These are phyloP conservation scores for Talaromyces rugulosus DNA, from an alignment of 2,329 filamentous ascomycete genomes.

Conservation along the genomic window DNA sequence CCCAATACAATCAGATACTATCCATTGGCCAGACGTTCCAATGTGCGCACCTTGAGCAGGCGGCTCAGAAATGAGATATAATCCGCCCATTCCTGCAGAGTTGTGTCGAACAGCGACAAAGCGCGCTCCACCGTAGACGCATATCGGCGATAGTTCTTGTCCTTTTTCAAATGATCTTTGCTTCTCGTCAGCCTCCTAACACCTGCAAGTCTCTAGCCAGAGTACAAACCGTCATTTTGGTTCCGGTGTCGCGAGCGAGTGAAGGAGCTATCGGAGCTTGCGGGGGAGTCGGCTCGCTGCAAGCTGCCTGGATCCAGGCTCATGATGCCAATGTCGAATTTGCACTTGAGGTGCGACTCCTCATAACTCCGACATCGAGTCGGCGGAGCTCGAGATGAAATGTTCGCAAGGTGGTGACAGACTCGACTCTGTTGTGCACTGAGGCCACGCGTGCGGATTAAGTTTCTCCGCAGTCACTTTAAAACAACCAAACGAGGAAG, in stretches of 20 bases:
- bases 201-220: neutral
- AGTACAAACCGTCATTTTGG: slow-evolving; percentile 64
- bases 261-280: slow-evolving; percentile 78
- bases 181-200: neutral
- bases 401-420: slow-evolving; percentile 9
- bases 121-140: slow-evolving; percentile 82
- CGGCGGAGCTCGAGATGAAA: neutral
- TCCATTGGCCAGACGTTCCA: slow-evolving; percentile 10
- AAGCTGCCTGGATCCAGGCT: slow-evolving; percentile 40
- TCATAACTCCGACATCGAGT: slow-evolving; percentile 29
- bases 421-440: slow-evolving; percentile 16
- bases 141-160: slow-evolving; percentile 79
- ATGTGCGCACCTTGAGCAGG: slow-evolving; percentile 67
- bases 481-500: slow-evolving; percentile 9
- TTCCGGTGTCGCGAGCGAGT: slow-evolving; percentile 71
- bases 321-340: slow-evolving; percentile 33
- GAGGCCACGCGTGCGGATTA: slow-evolving; percentile 20
- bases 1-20: slow-evolving; percentile 2
- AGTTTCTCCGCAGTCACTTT: slow-evolving; percentile 12
- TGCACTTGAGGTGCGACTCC: slow-evolving; percentile 21
- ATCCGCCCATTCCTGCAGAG: slow-evolving; percentile 97
- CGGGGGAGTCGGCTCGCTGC: slow-evolving; percentile 58
- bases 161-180: slow-evolving; percentile 46
- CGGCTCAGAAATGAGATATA: slow-evolving; percentile 96
- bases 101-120: slow-evolving; percentile 83